phyloP scores from a whole-genome alignment of 345 rosid species.

The Salix koriyanagi region DNA sequence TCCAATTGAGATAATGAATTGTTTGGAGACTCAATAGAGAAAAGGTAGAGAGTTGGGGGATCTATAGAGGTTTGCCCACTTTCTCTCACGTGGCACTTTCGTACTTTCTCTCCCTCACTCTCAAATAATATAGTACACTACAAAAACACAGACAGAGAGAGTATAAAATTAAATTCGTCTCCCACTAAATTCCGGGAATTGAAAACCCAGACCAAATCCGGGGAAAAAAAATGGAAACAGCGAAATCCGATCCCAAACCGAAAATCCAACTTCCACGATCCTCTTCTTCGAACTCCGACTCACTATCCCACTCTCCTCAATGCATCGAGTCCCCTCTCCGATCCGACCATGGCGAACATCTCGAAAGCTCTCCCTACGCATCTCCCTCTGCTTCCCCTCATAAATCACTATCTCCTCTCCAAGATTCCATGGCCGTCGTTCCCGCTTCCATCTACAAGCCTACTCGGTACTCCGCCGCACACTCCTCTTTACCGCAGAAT shows the following conservation, averaged over 20 bases:
- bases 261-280: slow-evolving; percentile 36
- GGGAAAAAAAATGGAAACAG: not conserved
- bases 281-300: slow-evolving; percentile 60
- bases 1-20: not conserved
- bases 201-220: not conserved
- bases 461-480: slow-evolving; percentile 43
- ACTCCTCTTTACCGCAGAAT: slow-evolving; percentile 30
- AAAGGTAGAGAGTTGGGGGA: not conserved
- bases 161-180: no score
- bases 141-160: not conserved
- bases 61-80: not conserved
- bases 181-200: slow-evolving; percentile 1
- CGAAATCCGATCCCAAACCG: slow-evolving; percentile 7
- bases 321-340: slow-evolving; percentile 57
- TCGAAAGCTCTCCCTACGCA: slow-evolving; percentile 44
- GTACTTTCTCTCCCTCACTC: not conserved
- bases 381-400: slow-evolving; percentile 61
- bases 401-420: slow-evolving; percentile 20
- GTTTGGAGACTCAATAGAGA: not conserved
- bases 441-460: slow-evolving; percentile 43
- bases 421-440: slow-evolving; percentile 47
- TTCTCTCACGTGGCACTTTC: not conserved
- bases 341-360: slow-evolving; percentile 56
- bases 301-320: slow-evolving; percentile 56
- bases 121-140: no score